Base-by-base conservation (phyloP, 225 moss, liverwort and hornwort species). In the Asterella californica region DNA sequence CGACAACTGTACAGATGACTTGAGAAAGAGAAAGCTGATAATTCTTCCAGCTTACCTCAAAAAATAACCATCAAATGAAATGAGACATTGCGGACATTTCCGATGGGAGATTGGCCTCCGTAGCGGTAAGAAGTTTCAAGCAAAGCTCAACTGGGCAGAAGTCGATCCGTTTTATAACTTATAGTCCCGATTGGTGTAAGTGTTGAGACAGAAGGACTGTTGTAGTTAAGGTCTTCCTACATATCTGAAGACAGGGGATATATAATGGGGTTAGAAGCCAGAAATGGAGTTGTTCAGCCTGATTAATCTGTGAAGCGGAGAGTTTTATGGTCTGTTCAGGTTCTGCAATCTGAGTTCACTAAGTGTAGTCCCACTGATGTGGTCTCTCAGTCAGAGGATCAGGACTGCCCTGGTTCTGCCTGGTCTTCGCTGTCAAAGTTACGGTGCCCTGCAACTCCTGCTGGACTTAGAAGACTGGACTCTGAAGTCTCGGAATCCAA, bases 281-380 rank as follows among this genome's bases (percentile, higher is more conserved):
- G 25, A 27, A 61, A 61, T 3, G 61, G 22, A 61, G 22, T 61
- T 27, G 34, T 42, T 36, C 46, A 53, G 50, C 52, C 52, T 52
- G 48, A 11, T 48, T 42, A 7, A 42, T 42, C 42, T 42, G 4
- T 42, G 7, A 42, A 42, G 42, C 7, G 42, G 42, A 42, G 27
- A 53, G 52, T 74, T 74, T 74, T 74, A 74, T 74, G 74, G 74
- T 74, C 52, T 74, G 74, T 32, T 74, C 74, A 74, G 74, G 74
- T 74, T 27, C 74, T 74, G 74, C 52, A 32, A 53, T 27, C 52
- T 73, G 73, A 18, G 9, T 42, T 3, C 30, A 33, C 22, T 70
- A 33, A 67, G n/a, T 34, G 5, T 34, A 32, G 67, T 67, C 67
- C 34, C 33, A 30, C 17, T 36, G 67, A 33, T 33, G 12, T 17